These are phyloP conservation scores for Crithidia brevicula DNA, from an alignment of 208 protist genomes.

Conservation along the genomic window DNA sequence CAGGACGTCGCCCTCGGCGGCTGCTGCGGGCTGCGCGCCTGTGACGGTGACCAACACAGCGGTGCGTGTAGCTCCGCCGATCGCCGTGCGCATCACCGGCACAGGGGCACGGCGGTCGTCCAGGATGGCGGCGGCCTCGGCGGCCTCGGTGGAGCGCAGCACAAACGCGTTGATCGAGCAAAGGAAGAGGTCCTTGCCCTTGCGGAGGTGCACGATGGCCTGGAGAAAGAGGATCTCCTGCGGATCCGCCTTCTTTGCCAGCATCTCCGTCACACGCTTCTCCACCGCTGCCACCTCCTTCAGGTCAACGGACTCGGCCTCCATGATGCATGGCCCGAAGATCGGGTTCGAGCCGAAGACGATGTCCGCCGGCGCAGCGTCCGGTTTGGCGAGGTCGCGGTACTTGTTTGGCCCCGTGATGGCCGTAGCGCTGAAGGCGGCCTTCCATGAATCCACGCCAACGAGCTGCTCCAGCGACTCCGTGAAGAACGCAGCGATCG, in stretches of 20 bases:
- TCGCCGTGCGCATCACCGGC: constrained; percentile 42
- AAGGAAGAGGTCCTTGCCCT: constrained; percentile 33
- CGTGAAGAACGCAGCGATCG: constrained; percentile 30
- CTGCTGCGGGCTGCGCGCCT: constrained; percentile 33
- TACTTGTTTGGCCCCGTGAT: constrained; percentile 35
- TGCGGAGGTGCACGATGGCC: constrained; percentile 37
- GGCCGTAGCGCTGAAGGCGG: constrained; percentile 36
- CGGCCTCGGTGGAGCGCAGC: constrained; percentile 33
- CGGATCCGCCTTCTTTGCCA: constrained; percentile 29
- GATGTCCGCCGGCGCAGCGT: constrained; percentile 30
- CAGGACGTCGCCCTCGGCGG: constrained; percentile 39
- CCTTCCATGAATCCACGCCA: constrained; percentile 34
- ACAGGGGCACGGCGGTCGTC: constrained; percentile 52
- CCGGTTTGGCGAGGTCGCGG: constrained; percentile 43
- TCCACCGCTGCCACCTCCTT: constrained; percentile 32
- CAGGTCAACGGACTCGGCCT: constrained; percentile 33
- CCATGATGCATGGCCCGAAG: constrained; percentile 58
- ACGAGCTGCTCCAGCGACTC: constrained; percentile 26
- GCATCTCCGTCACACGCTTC: constrained; percentile 25
- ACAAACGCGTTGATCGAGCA: constrained; percentile 45
- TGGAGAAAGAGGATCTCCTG: constrained; percentile 53
- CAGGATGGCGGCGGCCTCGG: constrained; percentile 41
- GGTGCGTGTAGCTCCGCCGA: constrained; percentile 54
- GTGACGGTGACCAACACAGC: constrained; percentile 35
- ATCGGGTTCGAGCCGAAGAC: constrained; percentile 65